Evolutionary conservation across 805 yeast species (phyloP).

Genomic region (Yamadazyma philogaea): DNA sequence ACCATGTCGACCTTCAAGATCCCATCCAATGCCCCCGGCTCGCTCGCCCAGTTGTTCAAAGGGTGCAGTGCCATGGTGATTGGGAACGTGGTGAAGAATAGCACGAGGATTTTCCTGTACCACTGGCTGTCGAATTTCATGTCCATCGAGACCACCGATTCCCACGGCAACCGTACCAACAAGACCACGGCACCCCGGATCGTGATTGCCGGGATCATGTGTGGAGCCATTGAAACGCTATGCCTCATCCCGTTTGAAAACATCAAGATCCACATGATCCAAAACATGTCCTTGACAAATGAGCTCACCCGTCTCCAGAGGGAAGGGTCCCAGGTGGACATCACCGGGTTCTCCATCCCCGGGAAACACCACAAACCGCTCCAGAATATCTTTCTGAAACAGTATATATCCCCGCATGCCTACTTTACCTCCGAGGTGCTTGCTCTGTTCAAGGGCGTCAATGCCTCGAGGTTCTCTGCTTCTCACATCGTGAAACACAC

Average conservation of each 20-base stretch:
- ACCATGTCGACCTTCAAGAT: constrained; percentile 33
- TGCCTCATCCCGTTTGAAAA: constrained; percentile 90
- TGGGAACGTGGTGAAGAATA: constrained; percentile 73
- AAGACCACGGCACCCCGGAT: constrained; percentile 74
- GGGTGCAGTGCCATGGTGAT: constrained; percentile 77
- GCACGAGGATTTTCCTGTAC: constrained; percentile 70
- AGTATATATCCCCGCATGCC: constrained; percentile 42
- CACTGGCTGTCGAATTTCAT: constrained; percentile 68
- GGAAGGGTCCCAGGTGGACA: constrained; percentile 22
- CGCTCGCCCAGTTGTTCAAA: constrained; percentile 34
- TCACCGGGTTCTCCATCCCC: constrained; percentile 24
- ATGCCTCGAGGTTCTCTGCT: constrained; percentile 23
- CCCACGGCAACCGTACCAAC: constrained; percentile 40
- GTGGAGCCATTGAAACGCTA: constrained; percentile 79
- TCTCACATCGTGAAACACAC: constrained; percentile 14
- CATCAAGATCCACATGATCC: constrained; percentile 76
- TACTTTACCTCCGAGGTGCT: constrained; percentile 36
- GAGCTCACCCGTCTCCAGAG: constrained; percentile 21
- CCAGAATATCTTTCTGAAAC: constrained; percentile 26
- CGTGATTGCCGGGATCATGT: constrained; percentile 78
- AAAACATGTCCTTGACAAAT: constrained; percentile 46
- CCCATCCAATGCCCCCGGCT: constrained; percentile 30
- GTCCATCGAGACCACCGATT: constrained; percentile 43
- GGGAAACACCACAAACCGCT: constrained; percentile 24
- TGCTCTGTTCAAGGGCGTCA: constrained; percentile 23